phyloP scores from a whole-genome alignment of 768 basidiomycete genomes.

The Kwoniella dendrophila region DNA sequence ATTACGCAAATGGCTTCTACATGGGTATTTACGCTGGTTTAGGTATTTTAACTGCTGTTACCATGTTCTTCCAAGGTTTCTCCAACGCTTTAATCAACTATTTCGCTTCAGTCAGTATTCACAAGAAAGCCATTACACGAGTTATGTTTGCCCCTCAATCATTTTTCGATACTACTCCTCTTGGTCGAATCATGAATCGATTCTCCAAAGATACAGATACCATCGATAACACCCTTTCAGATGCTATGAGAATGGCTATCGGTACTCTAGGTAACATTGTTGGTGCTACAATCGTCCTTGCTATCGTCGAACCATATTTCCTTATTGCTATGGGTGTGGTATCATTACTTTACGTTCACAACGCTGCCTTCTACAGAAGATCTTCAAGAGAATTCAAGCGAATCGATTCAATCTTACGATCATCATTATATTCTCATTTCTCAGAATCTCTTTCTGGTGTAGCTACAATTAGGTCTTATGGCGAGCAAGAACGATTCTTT shows the following conservation, averaged over 20 bases:
- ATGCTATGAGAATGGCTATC: slow-evolving; percentile 59
- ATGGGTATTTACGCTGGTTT: slow-evolving; percentile 80
- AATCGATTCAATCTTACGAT: slow-evolving; percentile 77
- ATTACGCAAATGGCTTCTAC: slow-evolving; percentile 56
- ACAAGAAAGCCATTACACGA: slow-evolving; percentile 55
- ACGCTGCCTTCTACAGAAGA: slow-evolving; percentile 78
- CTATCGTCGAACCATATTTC: slow-evolving; percentile 75
- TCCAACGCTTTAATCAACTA: slow-evolving; percentile 67
- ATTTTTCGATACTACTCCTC: slow-evolving; percentile 62
- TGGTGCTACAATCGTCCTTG: slow-evolving; percentile 75
- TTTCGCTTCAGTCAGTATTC: slow-evolving; percentile 72
- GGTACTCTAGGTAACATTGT: slow-evolving; percentile 67
- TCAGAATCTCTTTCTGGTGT: slow-evolving; percentile 86
- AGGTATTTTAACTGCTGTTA: slow-evolving; percentile 70
- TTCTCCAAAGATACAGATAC: slow-evolving; percentile 56
- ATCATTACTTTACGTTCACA: slow-evolving; percentile 66
- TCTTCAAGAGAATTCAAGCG: slow-evolving; percentile 83
- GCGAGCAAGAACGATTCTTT: slow-evolving; percentile 74
- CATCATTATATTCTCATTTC: slow-evolving; percentile 86
- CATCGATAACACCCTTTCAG: slow-evolving; percentile 52
- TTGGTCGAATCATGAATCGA: slow-evolving; percentile 56
- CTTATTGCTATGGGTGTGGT: slow-evolving; percentile 71
- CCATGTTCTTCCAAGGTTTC: slow-evolving; percentile 69
- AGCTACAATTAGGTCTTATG: slow-evolving; percentile 84
- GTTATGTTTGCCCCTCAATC: slow-evolving; percentile 79